Base-by-base conservation (phyloP, 2,329 filamentous ascomycete species). In the Pseudofabraea citricarpa region DNA sequence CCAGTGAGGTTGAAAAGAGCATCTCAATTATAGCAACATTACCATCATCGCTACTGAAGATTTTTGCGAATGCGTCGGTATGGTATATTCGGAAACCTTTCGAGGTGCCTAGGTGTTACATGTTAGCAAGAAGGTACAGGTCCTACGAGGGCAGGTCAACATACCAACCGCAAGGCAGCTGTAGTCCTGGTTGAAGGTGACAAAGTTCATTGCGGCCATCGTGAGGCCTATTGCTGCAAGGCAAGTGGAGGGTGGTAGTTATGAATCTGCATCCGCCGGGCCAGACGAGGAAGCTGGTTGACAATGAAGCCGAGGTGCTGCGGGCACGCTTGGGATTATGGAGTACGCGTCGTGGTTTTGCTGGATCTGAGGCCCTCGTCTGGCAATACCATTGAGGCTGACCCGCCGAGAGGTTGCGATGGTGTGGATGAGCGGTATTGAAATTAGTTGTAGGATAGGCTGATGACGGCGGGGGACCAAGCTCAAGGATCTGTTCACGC, bases 161-260 rank as follows among this genome's bases (percentile, higher is more conserved):
- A 61, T 73, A 90, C 89, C 91, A 56, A 98, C 90, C 71, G 91
- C 91, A 53, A 98, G 77, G 67, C 91, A 91, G 76, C 87, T 95
- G 72, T 95, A 90, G 73, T 98, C 93, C 74, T 98, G 93, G 69
- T 98, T 98, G 70, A 97, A 98, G 32, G 91, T 96, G 59, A 98
- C 89, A 70, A 95, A 98, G 69, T 98, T 98, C 73, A 97, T 89
- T 4, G 19, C 23, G 38, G 82, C 70, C 83, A 88, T 88, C 48
- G 62, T 75, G 51, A 20, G 24, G 8, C 36, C 31, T 27, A 6
- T 29, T 31, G 29, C 36, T 23, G 29, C 26, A 21, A 20, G 15
- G 8, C 23, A 19, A 23, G 26, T n/a, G 29, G 29, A 43, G 24
- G 26, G 39, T 24, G 27, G 27, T 36, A 21, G 15, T 31, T n/a